Conservation (phyloP, 257 asterid species). For the Solanum sparsipilum region DNA sequence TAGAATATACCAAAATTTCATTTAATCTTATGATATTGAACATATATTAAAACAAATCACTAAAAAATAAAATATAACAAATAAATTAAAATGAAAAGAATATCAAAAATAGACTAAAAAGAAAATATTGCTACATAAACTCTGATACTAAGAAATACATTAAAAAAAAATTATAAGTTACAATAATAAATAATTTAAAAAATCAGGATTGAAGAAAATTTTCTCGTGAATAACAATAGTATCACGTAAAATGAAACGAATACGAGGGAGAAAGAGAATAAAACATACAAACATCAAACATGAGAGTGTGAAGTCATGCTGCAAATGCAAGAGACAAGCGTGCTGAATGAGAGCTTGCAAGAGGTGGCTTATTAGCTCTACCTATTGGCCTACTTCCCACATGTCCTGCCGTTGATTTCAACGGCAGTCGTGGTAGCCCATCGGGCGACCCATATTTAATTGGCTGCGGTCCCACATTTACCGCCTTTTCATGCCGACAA, state of each 20-base stretch:
- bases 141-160: neutral
- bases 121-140: neutral
- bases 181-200: neutral
- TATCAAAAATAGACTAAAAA: neutral
- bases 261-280: neutral
- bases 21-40: fast-evolving
- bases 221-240: fast-evolving
- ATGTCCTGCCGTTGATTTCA: constrained; percentile 17
- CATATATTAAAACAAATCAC: neutral
- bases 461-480: constrained; percentile 72
- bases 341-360: constrained; percentile 43
- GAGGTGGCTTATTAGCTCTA: constrained; percentile 35
- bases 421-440: constrained; percentile 2
- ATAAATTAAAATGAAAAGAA: neutral
- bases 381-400: constrained; percentile 63
- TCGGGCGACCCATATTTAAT: constrained; percentile 21
- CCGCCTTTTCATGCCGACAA: constrained; percentile 83
- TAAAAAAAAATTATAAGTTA: neutral
- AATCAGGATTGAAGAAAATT: neutral
- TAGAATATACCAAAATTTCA: fast-evolving
- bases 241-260: fast-evolving
- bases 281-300: neutral
- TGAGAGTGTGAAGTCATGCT: constrained; percentile 22
- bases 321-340: constrained; percentile 76
- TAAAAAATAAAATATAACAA: too few species aligned